Base-by-base conservation (phyloP, 129 eudicot species). In the Arctium minus region DNA sequence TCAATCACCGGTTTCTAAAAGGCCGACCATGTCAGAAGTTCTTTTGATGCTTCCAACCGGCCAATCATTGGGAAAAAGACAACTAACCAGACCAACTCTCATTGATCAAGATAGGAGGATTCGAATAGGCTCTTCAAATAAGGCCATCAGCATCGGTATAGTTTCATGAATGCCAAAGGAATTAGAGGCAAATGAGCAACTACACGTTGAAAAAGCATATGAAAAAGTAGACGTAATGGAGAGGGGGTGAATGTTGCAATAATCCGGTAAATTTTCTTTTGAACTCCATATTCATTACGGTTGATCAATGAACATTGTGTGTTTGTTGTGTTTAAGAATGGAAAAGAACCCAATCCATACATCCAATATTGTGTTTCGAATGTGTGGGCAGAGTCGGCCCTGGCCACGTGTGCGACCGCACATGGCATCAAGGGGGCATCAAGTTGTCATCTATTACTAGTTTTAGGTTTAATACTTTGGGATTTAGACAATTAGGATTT, bases 1-100 rank as follows among this genome's bases (percentile, higher is more conserved):
- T 22, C 92, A 93, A 38, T 87, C 97, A 70, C 93, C 90, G 0
- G 86, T 79, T 48, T 72, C 93, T 44, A 73, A 76, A 30, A 88
- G 97, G 75, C 97, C 97, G 27, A 87, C 89, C n/a, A 91, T 93
- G 95, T 91, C 97, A 4, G 97, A 93, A 85, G 88, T 91, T 13
- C 81, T 91, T 71, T 87, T 83, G 40, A 84, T 89, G 90, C 91
- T 93, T 73, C 73, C 80, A 70, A 85, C 83, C n/a, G 89, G 88
- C 29, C 70, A 78, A 36, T 37, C 92, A 10, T n/a, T 42, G 10
- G 89, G 79, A 6, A 78, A 62, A 1, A 83, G 71, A 72, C 73
- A 48, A 15, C 74, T 77, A 8, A 86, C 79, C 50, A 80, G 83
- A 33, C 86, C 88, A 29, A 73, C 83, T 72, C 46, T 77, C 39